Base-by-base conservation (phyloP, 257 asterid genomes). In the Petunia axillaris region DNA sequence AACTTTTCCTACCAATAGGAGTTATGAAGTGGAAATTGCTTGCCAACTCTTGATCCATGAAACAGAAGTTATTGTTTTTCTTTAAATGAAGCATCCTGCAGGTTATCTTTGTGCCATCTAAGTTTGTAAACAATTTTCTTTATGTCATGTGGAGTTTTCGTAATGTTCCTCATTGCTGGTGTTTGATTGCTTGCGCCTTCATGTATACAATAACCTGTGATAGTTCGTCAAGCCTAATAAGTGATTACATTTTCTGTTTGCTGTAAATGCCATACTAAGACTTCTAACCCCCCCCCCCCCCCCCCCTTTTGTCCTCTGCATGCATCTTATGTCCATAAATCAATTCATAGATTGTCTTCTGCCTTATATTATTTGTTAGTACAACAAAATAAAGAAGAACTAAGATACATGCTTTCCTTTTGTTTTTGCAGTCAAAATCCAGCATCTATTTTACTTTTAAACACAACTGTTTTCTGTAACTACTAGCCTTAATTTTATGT, bases 1-100 rank as follows among this genome's bases (percentile, higher is more conserved):
- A 16, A 8, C 14, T 10, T 40, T 66, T 66, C 15, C 75, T 66
- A 13, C 75, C 6, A 66, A 66, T 36, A 35, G 53, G 75, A 66
- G 75, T 66, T 66, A 9, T 50, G 75, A 66, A 66, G 37, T 66
- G 75, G 53, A 15, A 66, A 40, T 15, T 66, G 53, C 75, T 13
- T 65, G 52, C 40, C 39, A 40, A 65, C 40, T 35, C 74, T 65
- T 65, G 52, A 65, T 39, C 52, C 25, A 40, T 65, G 50, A 66
- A 66, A 66, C 40, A 66, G 37, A 66, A 35, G 52, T 6, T 46
- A 66, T 14, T 66, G 52, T 15, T 40, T 14, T 37, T 40, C 75
- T 66, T 7, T 66, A 25, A 38, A 6, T 40, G 37, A 40, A 66
- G 75, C 75, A 15, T 66, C 75, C 53, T 15, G 57, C 15, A 52